A percentile compares a stretch with the other conserved stretches of the same genome.
phyloP scores from a whole-genome alignment of 345 rosid genomes.

The Pseudoturritis turrita region DNA sequence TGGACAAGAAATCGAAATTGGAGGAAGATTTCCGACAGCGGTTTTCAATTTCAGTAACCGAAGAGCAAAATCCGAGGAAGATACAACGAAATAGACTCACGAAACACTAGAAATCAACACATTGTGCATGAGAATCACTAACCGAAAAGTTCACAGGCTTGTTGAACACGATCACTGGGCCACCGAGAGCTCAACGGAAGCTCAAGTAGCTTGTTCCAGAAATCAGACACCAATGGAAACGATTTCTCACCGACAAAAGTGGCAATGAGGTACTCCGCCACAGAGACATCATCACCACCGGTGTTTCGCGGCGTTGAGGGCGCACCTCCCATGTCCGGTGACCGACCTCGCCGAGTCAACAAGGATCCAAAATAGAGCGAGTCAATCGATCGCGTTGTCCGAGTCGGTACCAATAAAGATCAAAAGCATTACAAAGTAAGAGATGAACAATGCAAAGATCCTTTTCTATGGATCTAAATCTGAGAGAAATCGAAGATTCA shows the following conservation, averaged over 20 bases:
- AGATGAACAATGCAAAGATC: not conserved
- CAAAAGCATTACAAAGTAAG: conserved; percentile 33
- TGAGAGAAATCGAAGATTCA: conserved; percentile 17
- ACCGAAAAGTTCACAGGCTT: conserved; percentile 81
- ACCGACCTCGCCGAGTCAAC: conserved; percentile 29
- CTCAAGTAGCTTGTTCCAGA: conserved; percentile 91
- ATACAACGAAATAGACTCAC: not conserved
- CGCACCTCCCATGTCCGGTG: conserved; percentile 62
- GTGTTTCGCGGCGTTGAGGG: conserved; percentile 75
- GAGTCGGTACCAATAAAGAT: conserved; percentile 20
- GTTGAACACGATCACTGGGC: conserved; percentile 56
- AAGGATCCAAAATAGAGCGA: conserved; percentile 30
- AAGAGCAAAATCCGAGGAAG: not conserved
- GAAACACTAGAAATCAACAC: not conserved
- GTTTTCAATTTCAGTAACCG: not conserved
- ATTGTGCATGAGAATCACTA: conserved; percentile 18
- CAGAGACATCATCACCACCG: conserved; percentile 47
- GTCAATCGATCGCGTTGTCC: conserved; percentile 32
- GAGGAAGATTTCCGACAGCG: not conserved
- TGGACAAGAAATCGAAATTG: not conserved
- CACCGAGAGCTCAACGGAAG: conserved; percentile 75
- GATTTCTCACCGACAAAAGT: conserved; percentile 94
- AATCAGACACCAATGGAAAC: conserved; percentile 77
- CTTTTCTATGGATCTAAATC: conserved; percentile 23
- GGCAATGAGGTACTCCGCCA: conserved; percentile 61